Evolutionary conservation across 2,329 filamentous ascomycete genomes (phyloP).

Genomic region (Aspergillus terreus): DNA sequence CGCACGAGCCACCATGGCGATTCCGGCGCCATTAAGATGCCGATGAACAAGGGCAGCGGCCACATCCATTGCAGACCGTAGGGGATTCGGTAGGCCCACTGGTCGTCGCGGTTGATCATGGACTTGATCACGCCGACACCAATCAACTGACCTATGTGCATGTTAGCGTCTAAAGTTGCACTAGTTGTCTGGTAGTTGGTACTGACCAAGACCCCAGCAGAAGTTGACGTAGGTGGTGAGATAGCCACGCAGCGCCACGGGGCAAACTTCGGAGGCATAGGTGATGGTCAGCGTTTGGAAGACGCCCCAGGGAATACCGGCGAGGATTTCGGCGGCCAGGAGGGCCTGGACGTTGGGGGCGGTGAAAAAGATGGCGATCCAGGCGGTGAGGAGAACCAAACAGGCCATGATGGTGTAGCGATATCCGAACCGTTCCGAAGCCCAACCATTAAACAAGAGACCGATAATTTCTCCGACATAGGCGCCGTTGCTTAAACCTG

Average conservation of each 20-base stretch:
- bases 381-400: slow-evolving; percentile 44
- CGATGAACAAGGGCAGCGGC: slow-evolving; percentile 48
- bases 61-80: slow-evolving; percentile 54
- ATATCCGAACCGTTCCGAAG: slow-evolving; percentile 51
- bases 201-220: slow-evolving; percentile 41
- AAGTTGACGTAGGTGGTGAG: slow-evolving; percentile 47
- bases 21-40: slow-evolving; percentile 47
- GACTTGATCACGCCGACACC: slow-evolving; percentile 50
- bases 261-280: slow-evolving; percentile 47
- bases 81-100: slow-evolving; percentile 53
- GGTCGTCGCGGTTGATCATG: slow-evolving; percentile 43
- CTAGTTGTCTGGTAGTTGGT: too few relatives aligned
- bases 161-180: too few relatives aligned
- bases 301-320: slow-evolving; percentile 51
- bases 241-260: slow-evolving; percentile 43
- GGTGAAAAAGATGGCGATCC: slow-evolving; percentile 51
- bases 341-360: slow-evolving; percentile 46
- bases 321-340: slow-evolving; percentile 50
- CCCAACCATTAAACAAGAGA: slow-evolving; percentile 49
- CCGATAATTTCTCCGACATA: slow-evolving; percentile 48
- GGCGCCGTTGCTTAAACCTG: slow-evolving; percentile 43
- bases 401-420: slow-evolving; percentile 49
- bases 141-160: slow-evolving; percentile 40
- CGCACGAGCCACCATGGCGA: slow-evolving; percentile 52
- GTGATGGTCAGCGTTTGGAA: slow-evolving; percentile 49